These are phyloP conservation scores for Pseudogymnoascus sp. DNA, from an alignment of 2,329 filamentous ascomycete species.

Conservation along the genomic window DNA sequence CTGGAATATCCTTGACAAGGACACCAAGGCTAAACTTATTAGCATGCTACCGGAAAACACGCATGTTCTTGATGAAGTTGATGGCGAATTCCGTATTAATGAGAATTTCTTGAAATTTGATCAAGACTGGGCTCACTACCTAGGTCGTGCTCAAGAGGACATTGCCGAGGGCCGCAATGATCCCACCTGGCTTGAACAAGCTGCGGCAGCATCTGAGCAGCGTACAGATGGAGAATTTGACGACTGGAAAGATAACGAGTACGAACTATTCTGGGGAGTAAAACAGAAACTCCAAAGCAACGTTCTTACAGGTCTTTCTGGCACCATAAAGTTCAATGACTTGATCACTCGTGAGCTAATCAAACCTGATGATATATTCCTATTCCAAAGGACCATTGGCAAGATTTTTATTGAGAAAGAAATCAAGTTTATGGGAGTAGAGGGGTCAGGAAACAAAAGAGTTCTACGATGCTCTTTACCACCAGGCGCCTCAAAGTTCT, in stretches of 20 bases:
- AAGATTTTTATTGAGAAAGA: slow-evolving; percentile 10
- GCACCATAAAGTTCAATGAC: slow-evolving; percentile 3
- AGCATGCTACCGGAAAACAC: slow-evolving; percentile 29
- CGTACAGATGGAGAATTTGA: slow-evolving; percentile 48
- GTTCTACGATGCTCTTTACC: not conserved
- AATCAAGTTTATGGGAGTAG: not conserved
- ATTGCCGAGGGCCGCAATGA: slow-evolving; percentile 45
- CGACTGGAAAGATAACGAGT: slow-evolving; percentile 43
- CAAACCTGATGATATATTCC: slow-evolving; percentile 10
- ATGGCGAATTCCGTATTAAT: slow-evolving; percentile 16
- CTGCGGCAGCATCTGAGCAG: slow-evolving; percentile 42
- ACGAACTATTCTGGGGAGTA: slow-evolving; percentile 31
- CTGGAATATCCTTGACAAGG: slow-evolving; percentile 34
- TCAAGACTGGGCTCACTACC: slow-evolving; percentile 41
- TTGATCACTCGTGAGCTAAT: slow-evolving; percentile 1
- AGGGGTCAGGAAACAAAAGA: not conserved
- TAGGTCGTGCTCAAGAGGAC: slow-evolving; percentile 48
- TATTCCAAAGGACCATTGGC: not conserved
- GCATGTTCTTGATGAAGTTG: slow-evolving; percentile 27
- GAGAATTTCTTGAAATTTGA: slow-evolving; percentile 34
- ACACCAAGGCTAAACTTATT: slow-evolving; percentile 34
- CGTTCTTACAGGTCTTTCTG: not conserved
- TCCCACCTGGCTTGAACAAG: slow-evolving; percentile 47
- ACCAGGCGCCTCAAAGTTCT: not conserved
- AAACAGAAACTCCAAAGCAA: slow-evolving; percentile 10